phyloP scores from a whole-genome alignment of 2,329 filamentous ascomycete genomes.

The Thermothelomyces thermophilus region DNA sequence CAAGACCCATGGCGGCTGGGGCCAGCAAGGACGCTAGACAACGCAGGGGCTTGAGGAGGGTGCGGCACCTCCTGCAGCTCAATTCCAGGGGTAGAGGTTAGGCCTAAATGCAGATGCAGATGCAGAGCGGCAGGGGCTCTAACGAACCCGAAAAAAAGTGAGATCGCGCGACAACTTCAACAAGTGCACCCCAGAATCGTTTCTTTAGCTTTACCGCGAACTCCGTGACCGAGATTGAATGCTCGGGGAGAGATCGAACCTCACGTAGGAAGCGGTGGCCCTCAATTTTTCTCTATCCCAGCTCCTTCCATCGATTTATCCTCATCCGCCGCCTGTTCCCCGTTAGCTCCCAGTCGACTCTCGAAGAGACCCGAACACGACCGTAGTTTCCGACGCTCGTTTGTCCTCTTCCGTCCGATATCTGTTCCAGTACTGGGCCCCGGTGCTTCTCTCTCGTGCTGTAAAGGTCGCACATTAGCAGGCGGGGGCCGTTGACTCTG shows the following conservation, averaged over 20 bases:
- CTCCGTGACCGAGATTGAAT: neutral
- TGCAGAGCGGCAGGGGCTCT: slow-evolving; percentile 14
- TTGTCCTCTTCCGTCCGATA: neutral
- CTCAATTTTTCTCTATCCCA: neutral
- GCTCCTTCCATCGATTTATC: neutral
- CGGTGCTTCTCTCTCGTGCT: neutral
- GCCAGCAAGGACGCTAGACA: slow-evolving; percentile 10
- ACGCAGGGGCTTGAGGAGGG: slow-evolving; percentile 20
- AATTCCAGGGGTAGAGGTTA: slow-evolving; percentile 21
- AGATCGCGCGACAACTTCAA: slow-evolving; percentile 7
- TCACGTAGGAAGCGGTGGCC: neutral
- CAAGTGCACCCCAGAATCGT: neutral
- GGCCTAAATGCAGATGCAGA: slow-evolving; percentile 24
- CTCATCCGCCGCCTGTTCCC: neutral
- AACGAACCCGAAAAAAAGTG: slow-evolving; percentile 15
- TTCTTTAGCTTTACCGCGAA: neutral
- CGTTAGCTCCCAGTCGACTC: neutral
- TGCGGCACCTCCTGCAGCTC: slow-evolving; percentile 22
- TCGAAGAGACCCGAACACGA: neutral
- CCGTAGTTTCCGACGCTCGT: neutral
- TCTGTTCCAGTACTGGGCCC: neutral
- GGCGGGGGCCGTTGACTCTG: slow-evolving; percentile 8
- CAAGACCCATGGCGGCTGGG: neutral
- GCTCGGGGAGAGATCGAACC: neutral
- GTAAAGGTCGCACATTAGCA: neutral